A percentile compares a stretch with the other conserved stretches of the same genome.
These are phyloP conservation scores for Agrocybe praecox DNA, from an alignment of 768 basidiomycete species.

Conservation along the genomic window DNA sequence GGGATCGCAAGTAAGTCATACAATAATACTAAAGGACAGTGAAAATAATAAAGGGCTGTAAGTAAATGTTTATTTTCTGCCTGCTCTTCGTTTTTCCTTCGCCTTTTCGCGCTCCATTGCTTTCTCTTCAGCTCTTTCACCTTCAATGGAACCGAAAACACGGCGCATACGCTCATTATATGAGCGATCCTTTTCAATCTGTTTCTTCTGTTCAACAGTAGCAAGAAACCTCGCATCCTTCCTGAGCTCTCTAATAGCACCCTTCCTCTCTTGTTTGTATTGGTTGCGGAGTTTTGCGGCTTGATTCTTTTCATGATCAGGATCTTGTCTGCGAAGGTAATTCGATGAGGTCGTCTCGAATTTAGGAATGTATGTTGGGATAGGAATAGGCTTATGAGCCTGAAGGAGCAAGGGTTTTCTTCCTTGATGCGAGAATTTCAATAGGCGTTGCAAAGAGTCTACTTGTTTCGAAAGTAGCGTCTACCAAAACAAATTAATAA, in stretches of 20 bases:
- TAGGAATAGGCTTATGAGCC: slow-evolving; percentile 95
- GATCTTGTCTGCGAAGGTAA: slow-evolving; percentile 81
- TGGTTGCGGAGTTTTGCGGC: slow-evolving; percentile 82
- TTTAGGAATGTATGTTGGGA: slow-evolving; percentile 90
- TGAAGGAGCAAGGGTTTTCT: slow-evolving; percentile 85
- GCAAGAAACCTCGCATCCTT: slow-evolving; percentile 96
- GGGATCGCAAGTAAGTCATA: no score
- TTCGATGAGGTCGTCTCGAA: slow-evolving; percentile 81
- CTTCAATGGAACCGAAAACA: slow-evolving; percentile 75
- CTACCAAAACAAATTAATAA: slow-evolving; percentile 36
- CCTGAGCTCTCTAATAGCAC: slow-evolving; percentile 93
- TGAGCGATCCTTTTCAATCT: slow-evolving; percentile 78
- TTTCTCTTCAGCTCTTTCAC: slow-evolving; percentile 95
- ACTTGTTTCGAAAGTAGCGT: slow-evolving; percentile 42
- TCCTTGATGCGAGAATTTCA: slow-evolving; percentile 72
- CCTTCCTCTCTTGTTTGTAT: slow-evolving; percentile 95
- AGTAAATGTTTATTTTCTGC: slow-evolving; percentile 55
- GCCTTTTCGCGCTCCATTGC: slow-evolving; percentile 83
- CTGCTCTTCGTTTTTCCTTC: slow-evolving; percentile 75
- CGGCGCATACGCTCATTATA: slow-evolving; percentile 87
- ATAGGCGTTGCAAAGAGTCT: slow-evolving; percentile 58
- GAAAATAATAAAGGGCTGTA: not conserved
- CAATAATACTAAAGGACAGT: no score
- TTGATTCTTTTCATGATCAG: slow-evolving; percentile 90
- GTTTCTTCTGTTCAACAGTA: slow-evolving; percentile 80